A percentile compares a stretch with the other conserved stretches of the same genome.
Evolutionary conservation across 805 yeast species (phyloP).

Genomic region (Wickerhamomyces queroliae): DNA sequence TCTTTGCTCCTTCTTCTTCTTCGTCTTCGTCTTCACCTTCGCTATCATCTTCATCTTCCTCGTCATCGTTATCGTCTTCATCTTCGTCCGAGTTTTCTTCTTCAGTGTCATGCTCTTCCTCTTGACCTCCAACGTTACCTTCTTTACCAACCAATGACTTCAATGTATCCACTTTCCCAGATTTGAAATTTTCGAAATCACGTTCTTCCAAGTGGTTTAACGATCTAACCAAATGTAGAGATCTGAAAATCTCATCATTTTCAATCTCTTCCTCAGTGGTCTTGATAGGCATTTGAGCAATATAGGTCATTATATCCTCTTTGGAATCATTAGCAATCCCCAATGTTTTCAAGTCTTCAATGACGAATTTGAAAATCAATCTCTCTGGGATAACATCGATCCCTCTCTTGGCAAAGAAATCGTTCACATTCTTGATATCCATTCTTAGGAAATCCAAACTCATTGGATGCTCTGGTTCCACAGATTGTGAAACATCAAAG

Average conservation of each 20-base stretch:
- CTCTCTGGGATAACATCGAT: slow-evolving; percentile 80
- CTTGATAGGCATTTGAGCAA: slow-evolving; percentile 53
- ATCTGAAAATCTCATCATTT: slow-evolving; percentile 85
- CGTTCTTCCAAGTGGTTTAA: slow-evolving; percentile 84
- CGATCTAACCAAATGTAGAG: slow-evolving; percentile 70
- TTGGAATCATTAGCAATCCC: slow-evolving; percentile 31
- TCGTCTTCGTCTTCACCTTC: slow-evolving; percentile 29
- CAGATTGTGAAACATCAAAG: slow-evolving; percentile 95
- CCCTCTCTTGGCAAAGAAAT: slow-evolving; percentile 69
- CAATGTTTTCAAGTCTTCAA: slow-evolving; percentile 36
- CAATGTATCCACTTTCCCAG: slow-evolving; percentile 77
- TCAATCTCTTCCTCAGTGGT: slow-evolving; percentile 45
- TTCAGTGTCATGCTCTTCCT: slow-evolving; percentile 10
- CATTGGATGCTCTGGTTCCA: slow-evolving; percentile 97
- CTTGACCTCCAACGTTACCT: slow-evolving; percentile 13
- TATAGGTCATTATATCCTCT: slow-evolving; percentile 34
- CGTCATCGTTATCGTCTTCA: slow-evolving; percentile 22
- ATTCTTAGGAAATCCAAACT: slow-evolving; percentile 89
- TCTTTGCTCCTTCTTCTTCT: slow-evolving; percentile 27
- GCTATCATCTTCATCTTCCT: slow-evolving; percentile 23
- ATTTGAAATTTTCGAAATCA: slow-evolving; percentile 73
- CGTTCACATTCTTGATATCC: slow-evolving; percentile 96
- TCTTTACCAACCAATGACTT: slow-evolving; percentile 48
- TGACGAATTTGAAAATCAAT: slow-evolving; percentile 71
- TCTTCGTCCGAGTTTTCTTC: slow-evolving; percentile 21